Evolutionary conservation across 2,329 filamentous ascomycete genomes (phyloP), one percentile per base, ranked within the genome.

Genomic region (Dothideomycetes sp.): DNA sequence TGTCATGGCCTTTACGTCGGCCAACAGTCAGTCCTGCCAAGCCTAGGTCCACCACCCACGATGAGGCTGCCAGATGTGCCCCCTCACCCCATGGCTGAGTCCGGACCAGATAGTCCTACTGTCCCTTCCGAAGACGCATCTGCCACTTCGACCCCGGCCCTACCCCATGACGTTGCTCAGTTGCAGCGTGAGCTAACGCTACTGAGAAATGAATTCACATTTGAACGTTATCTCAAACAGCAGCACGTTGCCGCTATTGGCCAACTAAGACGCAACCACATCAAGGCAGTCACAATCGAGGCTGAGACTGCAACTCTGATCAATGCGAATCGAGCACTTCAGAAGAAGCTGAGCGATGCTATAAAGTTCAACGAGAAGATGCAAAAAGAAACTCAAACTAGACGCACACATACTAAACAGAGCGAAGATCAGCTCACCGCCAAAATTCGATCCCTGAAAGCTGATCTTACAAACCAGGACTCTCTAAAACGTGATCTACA

Each of bases 161-260:
- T n/a, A n/a, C n/a, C n/a, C n/a, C n/a, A n/a, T n/a, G 58, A 70
- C 42, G 52, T 70, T 19, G 63, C 71, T 1, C 74, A 77, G 47
- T 62, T 91, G 3, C 78, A 85, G 48, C 73, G 81, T 31, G 80
- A 87, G 50, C 73, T 86, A n/a, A 72, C 86, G 38, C 63, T 88
- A 2, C 60, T 91, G 9, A 77, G 81, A 33, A 91, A 88, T 45
- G 84, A 91, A 50, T 66, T 91, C 32, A 84, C 82, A 47, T 91
- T 89, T 52, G 85, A 91, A 57, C 72, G 82, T 18, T 89, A 86
- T 58, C 71, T 89, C 51, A 89, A 88, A 55, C 77, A 86, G 47
- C 84, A 91, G 52, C 84, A 89, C 56, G 75, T 88, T 48, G 75
- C 79, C 2, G 83, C 89, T 43, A 88, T 91, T 53, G 83, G 83